phyloP scores from a whole-genome alignment of 768 basidiomycete genomes.

The Heimioporus sp. region DNA sequence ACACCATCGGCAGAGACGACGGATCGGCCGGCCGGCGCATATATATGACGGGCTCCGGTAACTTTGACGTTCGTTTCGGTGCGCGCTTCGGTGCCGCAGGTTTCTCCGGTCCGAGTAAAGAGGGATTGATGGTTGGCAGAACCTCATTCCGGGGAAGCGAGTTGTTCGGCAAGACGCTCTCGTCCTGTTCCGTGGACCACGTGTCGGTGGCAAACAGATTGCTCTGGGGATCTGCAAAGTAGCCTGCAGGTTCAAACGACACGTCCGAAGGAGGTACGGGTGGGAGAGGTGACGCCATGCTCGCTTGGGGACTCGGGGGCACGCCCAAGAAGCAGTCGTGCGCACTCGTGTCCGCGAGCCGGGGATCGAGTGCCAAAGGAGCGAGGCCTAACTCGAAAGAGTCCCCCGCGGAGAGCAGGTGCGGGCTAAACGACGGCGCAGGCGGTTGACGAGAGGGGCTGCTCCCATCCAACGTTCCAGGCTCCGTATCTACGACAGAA shows the following conservation, averaged over 20 bases:
- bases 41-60: conserved; percentile 29
- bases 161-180: neutral
- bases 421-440: neutral
- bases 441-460: conserved; percentile 15
- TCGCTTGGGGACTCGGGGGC: conserved; percentile 23
- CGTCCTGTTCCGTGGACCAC: conserved; percentile 12
- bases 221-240: conserved; percentile 4
- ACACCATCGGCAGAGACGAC: conserved; percentile 15
- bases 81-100: neutral
- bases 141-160: neutral
- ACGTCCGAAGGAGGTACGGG: neutral
- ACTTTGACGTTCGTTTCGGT: conserved; percentile 6
- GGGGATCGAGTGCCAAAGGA: conserved; percentile 5
- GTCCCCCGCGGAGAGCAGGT: conserved; percentile 10
- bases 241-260: neutral
- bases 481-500: conserved; percentile 11
- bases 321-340: conserved; percentile 26
- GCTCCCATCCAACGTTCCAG: conserved; percentile 29
- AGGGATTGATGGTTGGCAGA: conserved; percentile 24
- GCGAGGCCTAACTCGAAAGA: conserved; percentile 5
- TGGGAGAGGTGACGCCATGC: neutral
- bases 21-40: conserved; percentile 28
- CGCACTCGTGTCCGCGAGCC: conserved; percentile 3
- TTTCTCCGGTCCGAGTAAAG: conserved; percentile 22
- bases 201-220: neutral